A percentile compares a stretch with the other conserved stretches of the same genome.
These are phyloP conservation scores for Eurotiales sp. DNA, from an alignment of 2,329 filamentous ascomycete species.

Conservation along the genomic window DNA sequence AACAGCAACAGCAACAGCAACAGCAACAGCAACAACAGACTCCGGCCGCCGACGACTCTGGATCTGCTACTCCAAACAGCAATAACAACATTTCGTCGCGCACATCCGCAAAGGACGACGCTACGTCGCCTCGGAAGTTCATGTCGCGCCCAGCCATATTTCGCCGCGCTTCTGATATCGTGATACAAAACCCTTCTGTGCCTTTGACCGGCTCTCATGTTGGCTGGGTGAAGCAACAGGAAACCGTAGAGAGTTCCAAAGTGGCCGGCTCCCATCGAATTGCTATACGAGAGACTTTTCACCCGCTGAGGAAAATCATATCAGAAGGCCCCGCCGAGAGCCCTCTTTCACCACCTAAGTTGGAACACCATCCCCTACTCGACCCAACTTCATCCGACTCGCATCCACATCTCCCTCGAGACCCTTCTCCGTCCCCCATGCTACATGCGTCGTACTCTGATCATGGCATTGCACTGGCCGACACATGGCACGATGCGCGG, in stretches of 20 bases:
- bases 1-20: too few species aligned
- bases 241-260: conserved; percentile 19
- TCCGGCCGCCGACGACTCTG: conserved; percentile 1
- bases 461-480: conserved; percentile 17
- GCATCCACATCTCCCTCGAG: conserved; percentile 17
- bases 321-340: conserved; percentile 23
- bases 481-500: conserved; percentile 18
- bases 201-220: conserved; percentile 25
- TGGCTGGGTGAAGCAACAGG: conserved; percentile 22
- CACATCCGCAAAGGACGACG: conserved; percentile 17
- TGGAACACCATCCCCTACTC: conserved; percentile 21
- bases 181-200: conserved; percentile 24
- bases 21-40: too few species aligned
- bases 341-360: not conserved
- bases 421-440: too few species aligned
- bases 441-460: conserved; percentile 18
- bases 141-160: conserved; percentile 17
- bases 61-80: too few species aligned
- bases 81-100: conserved; percentile 16
- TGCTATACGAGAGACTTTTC: conserved; percentile 19
- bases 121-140: conserved; percentile 20
- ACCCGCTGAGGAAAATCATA: conserved; percentile 21
- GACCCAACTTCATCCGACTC: conserved; percentile 25
- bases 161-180: conserved; percentile 22
- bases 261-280: conserved; percentile 14